Conservation (phyloP, 1,284 basidiomycete species). For the Malassezia yamatoensis region DNA sequence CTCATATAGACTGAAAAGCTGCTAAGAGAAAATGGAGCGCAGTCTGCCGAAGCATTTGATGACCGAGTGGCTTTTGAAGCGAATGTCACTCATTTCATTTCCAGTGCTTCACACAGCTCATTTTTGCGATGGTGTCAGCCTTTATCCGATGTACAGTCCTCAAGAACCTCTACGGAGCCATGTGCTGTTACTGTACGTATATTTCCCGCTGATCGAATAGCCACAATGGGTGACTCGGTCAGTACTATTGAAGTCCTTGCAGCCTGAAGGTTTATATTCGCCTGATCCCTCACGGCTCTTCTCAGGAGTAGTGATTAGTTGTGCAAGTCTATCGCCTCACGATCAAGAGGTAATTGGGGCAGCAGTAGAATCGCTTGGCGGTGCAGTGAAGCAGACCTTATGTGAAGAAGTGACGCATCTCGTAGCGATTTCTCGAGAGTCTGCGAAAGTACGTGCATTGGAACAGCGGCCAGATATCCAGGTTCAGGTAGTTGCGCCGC, state of each 20-base stretch:
- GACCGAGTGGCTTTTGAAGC: constrained; percentile 2
- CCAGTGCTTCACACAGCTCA: constrained; percentile 3
- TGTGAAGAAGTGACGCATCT: constrained; percentile 77
- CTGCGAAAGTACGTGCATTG: constrained; percentile 20
- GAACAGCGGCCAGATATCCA: constrained; percentile 55
- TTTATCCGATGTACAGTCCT: not conserved
- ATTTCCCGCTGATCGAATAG: constrained; percentile 3
- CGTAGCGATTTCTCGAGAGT: constrained; percentile 52
- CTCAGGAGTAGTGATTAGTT: constrained; percentile 62
- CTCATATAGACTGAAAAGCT: not conserved
- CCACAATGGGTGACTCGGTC: constrained; percentile 32
- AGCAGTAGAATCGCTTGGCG: constrained; percentile 66
- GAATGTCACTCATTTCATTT: constrained; percentile 10
- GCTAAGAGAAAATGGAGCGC: not conserved
- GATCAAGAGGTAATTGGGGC: constrained; percentile 66
- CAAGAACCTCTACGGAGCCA: not conserved
- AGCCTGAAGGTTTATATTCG: constrained; percentile 57
- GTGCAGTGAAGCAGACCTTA: constrained; percentile 64
- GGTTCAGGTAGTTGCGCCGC: constrained; percentile 61
- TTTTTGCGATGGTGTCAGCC: not conserved
- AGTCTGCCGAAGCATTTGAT: not conserved
- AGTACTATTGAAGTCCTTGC: constrained; percentile 20
- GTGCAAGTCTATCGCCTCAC: constrained; percentile 53
- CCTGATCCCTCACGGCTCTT: constrained; percentile 67
- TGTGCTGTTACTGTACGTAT: constrained; percentile 14